phyloP scores from a whole-genome alignment of 2,329 filamentous ascomycete genomes.

The Xenoacremonium recifei region DNA sequence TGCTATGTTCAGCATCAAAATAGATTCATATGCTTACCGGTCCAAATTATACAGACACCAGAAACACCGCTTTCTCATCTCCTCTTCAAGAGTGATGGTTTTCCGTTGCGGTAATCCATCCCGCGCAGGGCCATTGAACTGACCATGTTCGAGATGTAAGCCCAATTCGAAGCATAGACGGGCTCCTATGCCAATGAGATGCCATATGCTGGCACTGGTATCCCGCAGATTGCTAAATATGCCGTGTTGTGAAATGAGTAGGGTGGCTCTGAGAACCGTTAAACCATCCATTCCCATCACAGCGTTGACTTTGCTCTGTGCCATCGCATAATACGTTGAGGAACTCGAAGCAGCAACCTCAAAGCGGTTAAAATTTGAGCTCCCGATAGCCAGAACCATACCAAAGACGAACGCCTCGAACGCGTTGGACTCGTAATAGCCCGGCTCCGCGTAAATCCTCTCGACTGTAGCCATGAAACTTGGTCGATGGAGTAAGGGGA shows the following conservation, averaged over 20 bases:
- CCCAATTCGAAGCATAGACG: conserved; percentile 8
- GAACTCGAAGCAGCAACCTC: conserved; percentile 1
- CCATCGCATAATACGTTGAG: conserved; percentile 4
- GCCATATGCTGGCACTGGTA: conserved; percentile 6
- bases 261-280: background rate
- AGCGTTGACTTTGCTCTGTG: conserved; percentile 3
- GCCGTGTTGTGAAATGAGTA: conserved; percentile 7
- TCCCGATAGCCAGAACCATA: conserved; percentile 9
- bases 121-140: background rate
- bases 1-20: too few species aligned
- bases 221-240: conserved; percentile 9
- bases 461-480: conserved; percentile 3
- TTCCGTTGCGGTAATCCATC: background rate
- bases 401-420: conserved; percentile 8
- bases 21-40: conserved; percentile 2
- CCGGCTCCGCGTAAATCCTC: conserved; percentile 3
- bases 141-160: conserved; percentile 3
- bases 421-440: conserved; percentile 2
- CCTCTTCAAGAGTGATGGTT: conserved; percentile 2
- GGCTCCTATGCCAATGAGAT: conserved; percentile 5
- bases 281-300: conserved; percentile 1
- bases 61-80: conserved; percentile 8
- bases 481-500: conserved; percentile 5
- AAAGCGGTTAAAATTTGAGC: conserved; percentile 8
- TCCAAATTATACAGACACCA: conserved; percentile 10